Evolutionary conservation across 225 moss, liverwort and hornwort species (phyloP), one percentile per base, ranked within the genome.

Genomic region (Sphagnum tenellum): DNA sequence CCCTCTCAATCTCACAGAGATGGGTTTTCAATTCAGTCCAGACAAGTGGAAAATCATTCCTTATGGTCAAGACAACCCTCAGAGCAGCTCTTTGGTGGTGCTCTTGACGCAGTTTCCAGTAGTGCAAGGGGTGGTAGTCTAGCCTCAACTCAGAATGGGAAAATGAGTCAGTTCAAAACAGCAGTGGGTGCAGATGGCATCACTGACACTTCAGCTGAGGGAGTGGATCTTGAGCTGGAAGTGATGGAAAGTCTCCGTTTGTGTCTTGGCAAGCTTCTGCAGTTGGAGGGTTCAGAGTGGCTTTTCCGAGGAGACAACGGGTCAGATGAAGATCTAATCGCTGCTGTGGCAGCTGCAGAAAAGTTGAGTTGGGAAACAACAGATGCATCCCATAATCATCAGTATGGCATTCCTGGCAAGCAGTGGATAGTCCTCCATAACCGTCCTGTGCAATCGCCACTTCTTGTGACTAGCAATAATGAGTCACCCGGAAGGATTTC

Each of bases 11-110:
- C 81, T 6, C 85, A 82, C 66, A 81, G 87, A 63, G 83, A 93
- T 70, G 87, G 76, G 2, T 93, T 89, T 74, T 93, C 89, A 2
- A 87, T 88, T 58, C 92, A 93, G 62, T 74, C 81, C 6, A 64
- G 71, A 46, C 76, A 79, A 64, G 55, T 74, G 12, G 87, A 88
- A 52, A 80, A 86, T 46, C 79, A 83, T 61, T 93, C 92, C 2
- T 68, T 93, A 57, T 93, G 89, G 92, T 93, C 92, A 47, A 80
- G 85, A 60, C 92, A 89, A 55, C 92, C 92, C 2, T 88, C 86
- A 60, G 92, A 89, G 72, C 92, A 86, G 71, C 75, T 88, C 4
- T 89, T 93, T 65, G 89, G 92, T 66, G 74, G 82, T 49, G 70
- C 66, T 57, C 71, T 76, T 57, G 76, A 71, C 50, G 73, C 74